Conservation (phyloP, 345 rosid species). For the Syzygium grande region DNA sequence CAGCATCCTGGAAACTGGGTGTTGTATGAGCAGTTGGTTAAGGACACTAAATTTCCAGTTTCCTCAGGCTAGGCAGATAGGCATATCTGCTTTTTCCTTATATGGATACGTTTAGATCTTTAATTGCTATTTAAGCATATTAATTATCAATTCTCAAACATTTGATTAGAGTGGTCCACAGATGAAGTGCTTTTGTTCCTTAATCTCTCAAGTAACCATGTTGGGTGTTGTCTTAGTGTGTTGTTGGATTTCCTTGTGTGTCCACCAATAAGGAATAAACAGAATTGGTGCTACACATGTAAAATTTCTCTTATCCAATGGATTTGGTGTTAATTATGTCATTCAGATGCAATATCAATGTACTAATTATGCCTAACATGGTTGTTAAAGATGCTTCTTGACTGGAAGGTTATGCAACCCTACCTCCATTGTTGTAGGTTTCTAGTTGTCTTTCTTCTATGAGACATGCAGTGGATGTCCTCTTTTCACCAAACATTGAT, state of each 20-base stretch:
- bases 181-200: neutral
- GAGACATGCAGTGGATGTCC: neutral
- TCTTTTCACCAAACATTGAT: neutral
- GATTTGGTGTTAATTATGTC: neutral
- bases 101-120: neutral
- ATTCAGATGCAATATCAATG: neutral
- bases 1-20: neutral
- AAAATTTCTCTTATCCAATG: neutral
- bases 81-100: neutral
- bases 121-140: neutral
- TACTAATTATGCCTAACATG: neutral
- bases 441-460: neutral
- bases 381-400: neutral
- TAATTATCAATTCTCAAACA: neutral
- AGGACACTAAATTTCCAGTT: neutral
- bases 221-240: neutral
- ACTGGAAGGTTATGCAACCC: neutral
- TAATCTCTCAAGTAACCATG: neutral
- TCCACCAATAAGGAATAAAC: neutral
- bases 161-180: neutral
- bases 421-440: neutral
- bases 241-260: neutral
- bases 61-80: neutral
- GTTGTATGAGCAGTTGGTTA: neutral
- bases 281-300: neutral